Base-by-base conservation (phyloP, 1,284 basidiomycete genomes). In the Pascua guehoae region DNA sequence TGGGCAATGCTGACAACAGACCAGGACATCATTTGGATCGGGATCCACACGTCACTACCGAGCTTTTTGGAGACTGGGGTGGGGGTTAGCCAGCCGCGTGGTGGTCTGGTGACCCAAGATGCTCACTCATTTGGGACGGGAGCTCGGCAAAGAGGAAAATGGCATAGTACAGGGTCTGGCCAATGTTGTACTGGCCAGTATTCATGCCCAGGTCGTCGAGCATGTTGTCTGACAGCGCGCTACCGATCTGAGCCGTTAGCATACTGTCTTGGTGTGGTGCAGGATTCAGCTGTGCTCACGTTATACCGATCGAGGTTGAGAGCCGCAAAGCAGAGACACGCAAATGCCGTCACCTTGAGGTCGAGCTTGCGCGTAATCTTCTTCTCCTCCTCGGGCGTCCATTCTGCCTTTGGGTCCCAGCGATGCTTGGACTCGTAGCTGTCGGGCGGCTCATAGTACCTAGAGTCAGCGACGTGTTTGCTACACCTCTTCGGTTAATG, bases 21-120 rank as follows among this genome's bases (percentile, higher is more conserved):
- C 74, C 75, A 78, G 5, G 57, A 38, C 57, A 72, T 66, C 64
- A 77, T 72, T 61, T 77, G 70, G 44, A 69, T 66, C 0, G 76
- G 75, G 36, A 78, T 68, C 71, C 72, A 78, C 3, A 69, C 56
- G 53, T 76, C 77, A 4, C 68, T 66, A 1, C 77, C 78, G 17
- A 79, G 53, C 54, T 72, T 72, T 58, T 79, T 79, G 12, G 66
- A 68, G 41, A 71, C 45, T 46, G 17, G n/a, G 44, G 16, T 46
- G 9, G 9, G 17, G n/a, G 24, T 41, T 41, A 32, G 24, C n/a
- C n/a, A n/a, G n/a, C n/a, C 24, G 24, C 7, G 24, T 32, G 24
- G 4, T 8, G 8, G 8, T 3, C 8, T 41, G 12, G 41, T 14
- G 4, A 4, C 10, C 4, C 14, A 17, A 17, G 10, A 36, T 17